Base-by-base conservation (phyloP, 2,329 filamentous ascomycete species). In the Ophiosphaerella herpotricha region DNA sequence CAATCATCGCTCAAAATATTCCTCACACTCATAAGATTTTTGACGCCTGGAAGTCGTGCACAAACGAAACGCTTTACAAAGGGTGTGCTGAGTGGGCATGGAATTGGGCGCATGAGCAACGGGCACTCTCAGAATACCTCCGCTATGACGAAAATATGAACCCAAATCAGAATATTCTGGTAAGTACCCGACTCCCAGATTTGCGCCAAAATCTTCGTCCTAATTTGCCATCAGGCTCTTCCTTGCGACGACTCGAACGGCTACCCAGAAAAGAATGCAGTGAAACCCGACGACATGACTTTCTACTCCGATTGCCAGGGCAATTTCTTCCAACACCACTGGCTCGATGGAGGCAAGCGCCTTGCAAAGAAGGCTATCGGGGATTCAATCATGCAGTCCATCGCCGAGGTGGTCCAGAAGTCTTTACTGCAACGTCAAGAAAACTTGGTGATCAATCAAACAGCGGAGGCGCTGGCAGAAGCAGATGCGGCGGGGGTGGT, bases 1-100 rank as follows among this genome's bases (percentile, higher is more conserved):
- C 75, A 41, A 52, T 76, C 26, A 58, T 74, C 21, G 67, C 68
- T 0, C 75, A 75, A 50, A 58, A 56, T 42, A 21, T 57, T 12
- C 43, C 50, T 11, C 43, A 54, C 14, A 62, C 64, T 1, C 43
- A 50, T 11, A 57, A 60, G 13, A 60, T 71, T 39, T 40, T 70
- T 21, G 39, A 59, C 12, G 61, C 61, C 16, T 70, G 67, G 68
- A 46, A 50, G 11, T 46, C 48, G 8, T 71, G 67, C 45, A 58
- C 66, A 24, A 55, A 53, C 5, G 63, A 63, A 40, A 39, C 18
- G 18, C 50, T 57, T 13, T 67, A 62, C 36, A 14, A 41, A 13
- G 58, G 54, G 2, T 71, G 68, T 48, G 57, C 38, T 1, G 23
- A 50, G 5, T 71, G 66, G 61, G 58, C 52, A 39, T 13, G 55